Base-by-base conservation (phyloP, 192 early-diverging fungal species). In the Gryganskiella cystojenkinii region DNA sequence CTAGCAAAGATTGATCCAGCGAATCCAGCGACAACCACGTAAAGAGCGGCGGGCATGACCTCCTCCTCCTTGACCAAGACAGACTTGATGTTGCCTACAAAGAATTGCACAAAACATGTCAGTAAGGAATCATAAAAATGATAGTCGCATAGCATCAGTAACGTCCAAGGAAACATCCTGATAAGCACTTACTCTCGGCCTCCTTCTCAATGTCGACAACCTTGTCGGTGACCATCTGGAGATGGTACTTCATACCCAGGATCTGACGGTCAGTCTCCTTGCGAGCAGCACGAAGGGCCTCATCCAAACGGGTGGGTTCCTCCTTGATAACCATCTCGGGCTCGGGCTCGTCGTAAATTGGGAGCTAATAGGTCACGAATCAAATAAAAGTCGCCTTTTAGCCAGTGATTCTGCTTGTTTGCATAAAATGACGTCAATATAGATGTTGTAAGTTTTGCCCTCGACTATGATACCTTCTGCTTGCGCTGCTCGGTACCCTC, bases 271-370 rank as follows among this genome's bases (percentile, higher is more conserved):
- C 74, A 22, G 74, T 78, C 66, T 78, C 74, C 52, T 78, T 64
- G 61, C 74, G 74, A 14, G 66, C 74, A 25, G 61, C 61, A 46
- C 74, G 74, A 25, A 78, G 60, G 15, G 61, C 74, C 42, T 78
- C 74, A 45, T 78, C 74, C 66, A 78, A 44, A 31, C 74, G 74
- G 3, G 74, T 78, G 50, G 74, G 74, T 14, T 78, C 74, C 55
- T 78, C 74, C 66, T 78, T 78, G 51, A 78, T 25, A 6, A 78
- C 50, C 74, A 78, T 78, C 60, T 78, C 74, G n/a, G 74, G 74
- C 30, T 78, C 74, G 20, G 66, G 74, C 25, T 78, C 74, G 27
- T 78, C 74, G 33, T 78, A 78, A 35, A 78, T 59, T 25, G 74
- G 66, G 28, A 78, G 74, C 74, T 78, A 46, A n/a, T n/a, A n/a